Evolutionary conservation across 106 monocot species (phyloP), one percentile per base, ranked within the genome.

Genomic region (Dendrobium catenatum): DNA sequence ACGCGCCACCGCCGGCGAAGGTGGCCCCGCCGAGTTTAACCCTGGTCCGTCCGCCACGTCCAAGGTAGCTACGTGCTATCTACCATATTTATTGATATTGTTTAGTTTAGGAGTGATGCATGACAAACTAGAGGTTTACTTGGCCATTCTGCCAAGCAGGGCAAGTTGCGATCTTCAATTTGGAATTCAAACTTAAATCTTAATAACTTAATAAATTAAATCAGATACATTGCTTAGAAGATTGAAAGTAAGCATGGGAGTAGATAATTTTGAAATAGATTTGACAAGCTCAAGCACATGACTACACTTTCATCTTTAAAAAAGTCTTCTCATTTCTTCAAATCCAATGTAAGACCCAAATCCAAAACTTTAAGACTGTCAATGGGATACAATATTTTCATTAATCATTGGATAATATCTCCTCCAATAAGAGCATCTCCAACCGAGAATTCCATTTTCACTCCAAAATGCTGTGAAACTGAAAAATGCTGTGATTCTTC

Each of bases 1-100:
- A 16, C 27, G 55, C 37, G 78, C 55, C 37, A 6, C 33, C 31
- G 55, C 26, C 5, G 78, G 55, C 78, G 75, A 75, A 5, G 78
- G 78, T 26, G 55, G 78, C 17, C 6, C 54, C 55, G 18, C 55
- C 27, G 78, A 78, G 48, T 15, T 56, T 47, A 78, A 56, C 55
- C 78, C 29, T 4, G 41, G 9, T 46, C 22, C 19, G 27, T 18
- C 49, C 0, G 22, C 77, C 47, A 24, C 9, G 27, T 22, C 31
- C 13, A 31, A 47, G 55, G 78, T 78, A 78, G 8, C 27, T 67
- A 9, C 6, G 15, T 18, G 3, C 18, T 26, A 0, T 55, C 54
- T 31, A 4, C 55, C 7, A 20, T 7, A 44, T 33, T 40, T 54
- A 6, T 31, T 37, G n/a, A n/a, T 47, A 4, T 4, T 51, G 6